These are phyloP conservation scores for Helianthus annuus DNA, from an alignment of 129 eudicot genomes.

Conservation along the genomic window HanXRQr2.0-SUNRISE NC_035440.2:20668003-20668502, in stretches of 20 bases:
- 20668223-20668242: background rate
- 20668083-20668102: slow-evolving; percentile 98
- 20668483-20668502: background rate
- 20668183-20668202: background rate
- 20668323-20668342: slow-evolving; percentile 87
- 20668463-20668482: background rate
- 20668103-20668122: slow-evolving; percentile 98
- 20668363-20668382: background rate
- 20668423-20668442: background rate
- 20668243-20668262: background rate
- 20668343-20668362: slow-evolving; percentile 40
- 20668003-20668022: background rate
- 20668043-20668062: slow-evolving; percentile 36
- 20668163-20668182: slow-evolving; percentile 1
- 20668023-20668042: no score
- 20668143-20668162: slow-evolving; percentile 44
- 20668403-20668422: background rate
- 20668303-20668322: slow-evolving; percentile 82
- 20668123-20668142: slow-evolving; percentile 89
- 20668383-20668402: background rate
- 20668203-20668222: background rate
- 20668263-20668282: slow-evolving; percentile 87
- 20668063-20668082: slow-evolving; percentile 83
- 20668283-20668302: slow-evolving; percentile 75
- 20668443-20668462: background rate